phyloP scores from a whole-genome alignment of 352 stramenopile genomes.

The Pythium brassicae region DNA sequence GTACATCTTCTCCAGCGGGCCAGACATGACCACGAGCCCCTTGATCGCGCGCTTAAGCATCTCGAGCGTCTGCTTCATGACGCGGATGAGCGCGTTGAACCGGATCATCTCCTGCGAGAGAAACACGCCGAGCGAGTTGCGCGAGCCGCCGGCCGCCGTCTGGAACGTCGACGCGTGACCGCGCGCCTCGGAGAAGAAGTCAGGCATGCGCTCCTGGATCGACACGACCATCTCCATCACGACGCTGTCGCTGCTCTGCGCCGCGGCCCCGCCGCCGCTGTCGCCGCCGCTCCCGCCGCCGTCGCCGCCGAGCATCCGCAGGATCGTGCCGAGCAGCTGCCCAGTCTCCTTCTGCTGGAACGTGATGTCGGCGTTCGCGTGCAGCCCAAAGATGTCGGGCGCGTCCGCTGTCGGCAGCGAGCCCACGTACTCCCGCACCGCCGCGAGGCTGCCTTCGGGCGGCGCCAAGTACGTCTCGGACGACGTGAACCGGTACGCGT shows the following conservation, averaged over 20 bases:
- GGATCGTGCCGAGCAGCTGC: constrained; percentile 59
- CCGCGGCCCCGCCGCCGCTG: constrained; percentile 32
- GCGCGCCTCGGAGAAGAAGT: constrained; percentile 52
- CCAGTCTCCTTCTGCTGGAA: constrained; percentile 93
- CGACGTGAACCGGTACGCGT: constrained; percentile 84
- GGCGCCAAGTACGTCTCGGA: constrained; percentile 79
- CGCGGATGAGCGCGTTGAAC: constrained; percentile 85
- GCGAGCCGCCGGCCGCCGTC: constrained; percentile 70
- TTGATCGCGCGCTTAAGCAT: constrained; percentile 90
- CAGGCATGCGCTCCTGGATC: constrained; percentile 78
- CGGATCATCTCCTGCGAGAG: constrained; percentile 88
- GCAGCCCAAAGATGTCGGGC: constrained; percentile 91
- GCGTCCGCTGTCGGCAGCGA: constrained; percentile 78
- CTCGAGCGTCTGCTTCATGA: constrained; percentile 83
- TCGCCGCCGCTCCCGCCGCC: constrained; percentile 42
- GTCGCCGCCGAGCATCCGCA: constrained; percentile 64
- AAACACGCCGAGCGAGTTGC: constrained; percentile 93
- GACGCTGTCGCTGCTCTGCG: constrained; percentile 62
- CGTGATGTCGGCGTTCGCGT: constrained; percentile 93
- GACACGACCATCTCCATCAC: constrained; percentile 83
- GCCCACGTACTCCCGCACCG: constrained; percentile 81
- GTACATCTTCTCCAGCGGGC: constrained; percentile 90
- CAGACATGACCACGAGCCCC: constrained; percentile 88
- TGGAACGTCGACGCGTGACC: constrained; percentile 83
- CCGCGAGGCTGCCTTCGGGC: constrained; percentile 43